Evolutionary conservation across 371 early-diverging fungal genomes (phyloP).

Genomic region (Choanephora cucurbitarum): DNA sequence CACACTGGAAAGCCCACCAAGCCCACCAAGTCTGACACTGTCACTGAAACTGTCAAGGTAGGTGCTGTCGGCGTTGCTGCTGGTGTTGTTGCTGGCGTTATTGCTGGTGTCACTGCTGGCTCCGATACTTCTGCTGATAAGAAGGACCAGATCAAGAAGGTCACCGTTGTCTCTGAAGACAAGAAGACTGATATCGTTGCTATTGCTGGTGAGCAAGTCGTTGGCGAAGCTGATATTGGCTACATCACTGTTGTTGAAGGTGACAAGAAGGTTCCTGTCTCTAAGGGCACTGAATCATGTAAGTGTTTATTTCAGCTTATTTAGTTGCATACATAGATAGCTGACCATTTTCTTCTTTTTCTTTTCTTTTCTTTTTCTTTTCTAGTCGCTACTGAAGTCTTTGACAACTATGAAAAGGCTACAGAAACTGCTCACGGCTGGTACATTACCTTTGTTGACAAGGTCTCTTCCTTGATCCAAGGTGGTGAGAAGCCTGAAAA

Average conservation of each 20-base stretch:
- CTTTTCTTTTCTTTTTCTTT: neutral
- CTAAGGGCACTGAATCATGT: constrained; percentile 7
- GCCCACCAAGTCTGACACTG: neutral
- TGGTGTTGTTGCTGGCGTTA: constrained; percentile 5
- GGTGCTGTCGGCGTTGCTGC: constrained; percentile 1
- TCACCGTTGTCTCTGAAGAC: constrained; percentile 2
- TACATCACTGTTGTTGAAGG: neutral
- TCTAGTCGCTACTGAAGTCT: constrained; percentile 3
- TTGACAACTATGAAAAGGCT: neutral
- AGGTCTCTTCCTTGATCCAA: neutral
- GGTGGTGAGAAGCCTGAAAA: constrained; percentile 5
- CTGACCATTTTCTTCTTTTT: neutral
- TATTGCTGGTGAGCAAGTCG: neutral
- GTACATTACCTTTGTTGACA: neutral
- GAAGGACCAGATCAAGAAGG: neutral
- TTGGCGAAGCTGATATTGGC: constrained; percentile 4
- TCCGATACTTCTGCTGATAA: constrained; percentile 3
- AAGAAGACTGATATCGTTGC: neutral
- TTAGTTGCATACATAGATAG: neutral
- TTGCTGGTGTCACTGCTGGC: constrained; percentile 1
- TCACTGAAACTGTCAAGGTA: constrained; percentile 5
- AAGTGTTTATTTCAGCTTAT: neutral
- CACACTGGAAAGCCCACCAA: neutral
- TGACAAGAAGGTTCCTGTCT: constrained; percentile 4
- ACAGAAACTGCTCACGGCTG: constrained; percentile 1